Conservation (phyloP, 331 rosid genomes). For the Stylosanthes scabra region DNA sequence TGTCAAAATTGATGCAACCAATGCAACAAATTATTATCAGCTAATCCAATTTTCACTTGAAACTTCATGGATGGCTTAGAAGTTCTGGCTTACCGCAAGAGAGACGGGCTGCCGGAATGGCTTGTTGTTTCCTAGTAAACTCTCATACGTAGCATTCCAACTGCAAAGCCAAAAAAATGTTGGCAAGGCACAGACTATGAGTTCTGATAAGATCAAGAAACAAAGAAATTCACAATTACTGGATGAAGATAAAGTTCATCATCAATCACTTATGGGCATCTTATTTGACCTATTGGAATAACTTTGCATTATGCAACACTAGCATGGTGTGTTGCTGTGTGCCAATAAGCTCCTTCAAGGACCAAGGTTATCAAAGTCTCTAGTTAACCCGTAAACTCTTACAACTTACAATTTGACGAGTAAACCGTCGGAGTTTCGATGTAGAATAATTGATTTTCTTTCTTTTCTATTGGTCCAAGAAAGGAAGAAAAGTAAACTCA, state of each 20-base stretch:
- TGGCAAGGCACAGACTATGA: constrained; percentile 70
- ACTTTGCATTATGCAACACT: not conserved
- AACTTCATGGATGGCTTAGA: constrained; percentile 4
- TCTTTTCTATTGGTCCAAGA: not conserved
- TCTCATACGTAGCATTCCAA: constrained; percentile 87
- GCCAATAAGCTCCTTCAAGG: constrained; percentile 12
- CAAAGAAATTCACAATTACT: constrained; percentile 48
- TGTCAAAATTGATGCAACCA: constrained; percentile 33
- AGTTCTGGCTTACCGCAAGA: constrained; percentile 68
- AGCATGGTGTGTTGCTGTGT: too few species aligned
- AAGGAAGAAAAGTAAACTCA: not conserved
- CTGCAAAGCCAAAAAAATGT: constrained; percentile 76
- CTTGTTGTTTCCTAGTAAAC: constrained; percentile 84
- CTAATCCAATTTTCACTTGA: not conserved
- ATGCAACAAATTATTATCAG: constrained; percentile 33
- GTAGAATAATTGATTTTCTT: not conserved
- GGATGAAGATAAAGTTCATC: constrained; percentile 26
- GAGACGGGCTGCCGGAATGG: constrained; percentile 86
- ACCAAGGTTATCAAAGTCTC: not conserved
- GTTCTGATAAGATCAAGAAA: constrained; percentile 56
- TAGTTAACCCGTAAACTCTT: too few species aligned
- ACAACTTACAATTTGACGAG: too few species aligned
- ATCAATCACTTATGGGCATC: constrained; percentile 1
- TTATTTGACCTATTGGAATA: constrained; percentile 19
- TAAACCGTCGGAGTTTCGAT: not conserved